Evolutionary conservation across 495 filamentous ascomycete species (phyloP).

Genomic region (Penicillium steckii): DNA sequence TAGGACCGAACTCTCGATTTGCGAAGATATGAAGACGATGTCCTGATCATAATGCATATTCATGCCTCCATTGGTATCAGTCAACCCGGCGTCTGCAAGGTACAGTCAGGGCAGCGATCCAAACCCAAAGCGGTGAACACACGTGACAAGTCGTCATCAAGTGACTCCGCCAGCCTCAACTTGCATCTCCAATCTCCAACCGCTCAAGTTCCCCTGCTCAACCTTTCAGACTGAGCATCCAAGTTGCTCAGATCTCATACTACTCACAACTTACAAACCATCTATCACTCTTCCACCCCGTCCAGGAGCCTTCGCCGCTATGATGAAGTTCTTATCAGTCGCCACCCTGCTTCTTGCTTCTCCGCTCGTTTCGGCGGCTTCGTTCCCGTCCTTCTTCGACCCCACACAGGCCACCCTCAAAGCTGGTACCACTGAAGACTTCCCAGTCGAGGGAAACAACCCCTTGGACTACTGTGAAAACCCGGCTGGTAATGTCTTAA

Average conservation of each 20-base stretch:
- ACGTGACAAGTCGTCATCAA: slow-evolving; percentile 29
- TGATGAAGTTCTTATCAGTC: slow-evolving; percentile 49
- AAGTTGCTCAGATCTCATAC: not conserved
- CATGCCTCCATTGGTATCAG: too few species aligned
- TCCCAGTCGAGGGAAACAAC: slow-evolving; percentile 40
- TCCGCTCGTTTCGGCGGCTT: slow-evolving; percentile 31
- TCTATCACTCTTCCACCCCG: not conserved
- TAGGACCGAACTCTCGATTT: not conserved
- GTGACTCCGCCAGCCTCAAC: slow-evolving; percentile 16
- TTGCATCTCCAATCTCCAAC: not conserved
- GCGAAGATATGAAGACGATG: too few species aligned
- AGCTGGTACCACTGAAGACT: slow-evolving; percentile 4
- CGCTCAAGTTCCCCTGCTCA: not conserved
- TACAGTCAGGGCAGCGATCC: slow-evolving; percentile 2
- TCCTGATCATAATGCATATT: too few species aligned
- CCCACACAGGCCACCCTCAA: slow-evolving; percentile 33
- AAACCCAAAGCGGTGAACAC: slow-evolving; percentile 9
- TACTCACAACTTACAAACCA: not conserved
- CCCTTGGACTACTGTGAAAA: slow-evolving; percentile 63
- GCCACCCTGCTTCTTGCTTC: slow-evolving; percentile 34
- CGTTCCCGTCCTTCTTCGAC: slow-evolving; percentile 24
- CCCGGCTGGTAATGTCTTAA: slow-evolving; percentile 60
- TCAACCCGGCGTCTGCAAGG: not conserved
- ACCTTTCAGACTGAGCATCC: not conserved
- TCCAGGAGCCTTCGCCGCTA: slow-evolving; percentile 6